Base-by-base conservation (phyloP, 2,329 filamentous ascomycete species). In the Thermochaetoides dissita region DNA sequence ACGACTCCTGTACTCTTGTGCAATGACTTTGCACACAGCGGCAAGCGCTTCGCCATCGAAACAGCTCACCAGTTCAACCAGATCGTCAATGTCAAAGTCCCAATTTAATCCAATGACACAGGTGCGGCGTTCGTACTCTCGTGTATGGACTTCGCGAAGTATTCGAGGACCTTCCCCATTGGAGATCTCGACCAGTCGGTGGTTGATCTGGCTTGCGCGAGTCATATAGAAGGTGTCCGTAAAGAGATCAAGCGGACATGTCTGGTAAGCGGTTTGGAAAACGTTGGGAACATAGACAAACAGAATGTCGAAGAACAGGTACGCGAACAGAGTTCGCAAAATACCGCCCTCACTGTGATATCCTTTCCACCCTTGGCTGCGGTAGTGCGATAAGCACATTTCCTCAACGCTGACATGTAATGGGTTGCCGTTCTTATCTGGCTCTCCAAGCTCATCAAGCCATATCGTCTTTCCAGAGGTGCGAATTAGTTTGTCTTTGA, bases 201-300 rank as follows among this genome's bases (percentile, higher is more conserved):
- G 77, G 56, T 94, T 93, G 57, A 96, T 91, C 63, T 94, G 88
- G 4, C 81, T 86, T 32, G 82, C 77, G n/a, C 91, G 75, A 1
- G 80, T 77, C 0, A 84, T 75, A 57, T 85, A 96, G 64, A 98
- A 98, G 3, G 83, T 79, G 58, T 98, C 91, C 0, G 88, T 94
- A 57, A 93, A 83, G 6, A 98, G 66, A 59, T 98, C 91, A 3
- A 98, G 66, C 1, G 91, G 91, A 55, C 86, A 94, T 0, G 86
- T 94, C 61, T 98, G 91, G 58, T 85, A 98, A 1, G 82, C 76
- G 6, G 91, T 98, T 59, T 96, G 89, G 60, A 98, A 98, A 42
- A 98, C 89, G 53, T 96, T 94, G 28, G 91, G 89, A 6, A 96
- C 75, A 60, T 94, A 94, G 28, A 86, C 69, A 62, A 96, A 96